phyloP scores from a whole-genome alignment of 352 stramenopile genomes.

The Pythium periplocum region DNA sequence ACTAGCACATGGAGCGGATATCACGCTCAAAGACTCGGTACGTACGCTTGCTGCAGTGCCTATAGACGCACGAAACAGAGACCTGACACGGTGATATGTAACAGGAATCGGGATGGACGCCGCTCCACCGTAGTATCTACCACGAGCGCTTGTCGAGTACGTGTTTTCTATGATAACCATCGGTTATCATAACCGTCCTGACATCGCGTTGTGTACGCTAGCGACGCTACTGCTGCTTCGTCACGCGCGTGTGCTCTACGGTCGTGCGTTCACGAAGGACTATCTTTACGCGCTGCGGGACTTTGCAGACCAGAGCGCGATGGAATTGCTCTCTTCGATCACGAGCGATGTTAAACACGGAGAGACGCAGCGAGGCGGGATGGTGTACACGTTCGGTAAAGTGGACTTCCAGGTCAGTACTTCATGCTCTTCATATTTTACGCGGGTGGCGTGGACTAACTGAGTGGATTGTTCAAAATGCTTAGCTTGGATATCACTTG shows the following conservation, averaged over 20 bases:
- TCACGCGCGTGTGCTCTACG: conserved; percentile 42
- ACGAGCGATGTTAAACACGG: conserved; percentile 7
- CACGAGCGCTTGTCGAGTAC: conserved; percentile 62
- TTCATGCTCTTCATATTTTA: conserved; percentile 3
- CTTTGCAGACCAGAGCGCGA: conserved; percentile 46
- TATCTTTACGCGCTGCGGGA: conserved; percentile 50
- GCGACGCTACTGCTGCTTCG: conserved; percentile 67
- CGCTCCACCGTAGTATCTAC: conserved; percentile 70
- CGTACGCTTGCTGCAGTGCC: conserved; percentile 12
- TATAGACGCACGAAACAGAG: neutral
- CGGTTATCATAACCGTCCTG: no score
- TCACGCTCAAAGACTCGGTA: conserved; percentile 59
- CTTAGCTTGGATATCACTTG: conserved; percentile 75
- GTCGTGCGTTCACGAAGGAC: conserved; percentile 40
- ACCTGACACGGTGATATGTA: conserved; percentile 3
- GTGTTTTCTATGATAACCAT: conserved; percentile 5
- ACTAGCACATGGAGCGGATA: conserved; percentile 41
- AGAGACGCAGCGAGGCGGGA: conserved; percentile 19
- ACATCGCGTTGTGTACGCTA: conserved; percentile 11
- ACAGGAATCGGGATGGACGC: conserved; percentile 81
- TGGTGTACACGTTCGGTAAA: conserved; percentile 84
- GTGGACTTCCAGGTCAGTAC: conserved; percentile 71
- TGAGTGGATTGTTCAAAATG: neutral
- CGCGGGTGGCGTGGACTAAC: no score
- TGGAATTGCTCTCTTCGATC: conserved; percentile 51